Evolutionary conservation across 176 grass and related monocot species (phyloP), one percentile per base, ranked within the genome.

Genomic region (Hyparrhenia diplandra): DNA sequence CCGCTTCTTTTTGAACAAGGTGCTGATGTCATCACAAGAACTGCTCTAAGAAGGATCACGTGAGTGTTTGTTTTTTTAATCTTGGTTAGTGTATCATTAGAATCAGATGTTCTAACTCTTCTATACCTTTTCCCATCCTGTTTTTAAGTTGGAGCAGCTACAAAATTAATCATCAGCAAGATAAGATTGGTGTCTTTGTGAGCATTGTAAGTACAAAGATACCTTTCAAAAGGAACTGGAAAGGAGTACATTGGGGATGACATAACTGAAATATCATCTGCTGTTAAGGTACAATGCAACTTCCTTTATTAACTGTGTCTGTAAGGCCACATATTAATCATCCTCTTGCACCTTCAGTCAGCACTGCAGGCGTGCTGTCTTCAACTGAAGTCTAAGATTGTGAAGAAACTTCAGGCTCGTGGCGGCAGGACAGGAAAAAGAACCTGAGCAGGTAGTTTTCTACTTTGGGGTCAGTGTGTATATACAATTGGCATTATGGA

Each of bases 201-300:
- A 98, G 90, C 80, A 98, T 98, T 88, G 95, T 98, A 58, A 98
- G 92, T 71, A 98, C 92, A 82, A 98, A 98, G 90, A 91, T 95
- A 89, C 95, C 92, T 64, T 98, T 98, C 84, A 98, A 98, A n/a
- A 85, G 95, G 95, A 84, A 98, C 96, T 0, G 88, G 96, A 21
- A 98, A 98, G 79, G 92, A 98, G 71, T 98, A 95, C 75, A 98
- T 98, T 80, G 96, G 96, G 23, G 90, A 98, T 91, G 96, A 95
- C 71, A 98, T 98, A 83, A 91, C 88, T 14, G 92, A 98, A 75
- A 98, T 98, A 82, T 75, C 96, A 74, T 81, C 87, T 39, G 90
- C 88, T 74, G 92, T 98, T 64, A 88, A 91, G 96, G 96, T 98
- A 89, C 45, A 76, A 54, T 75, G 12, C 0, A 36, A 45, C 9